A percentile compares a stretch with the other conserved stretches of the same genome.
phyloP scores from a whole-genome alignment of 2,329 filamentous ascomycete species.

The Talaromyces sp. region DNA sequence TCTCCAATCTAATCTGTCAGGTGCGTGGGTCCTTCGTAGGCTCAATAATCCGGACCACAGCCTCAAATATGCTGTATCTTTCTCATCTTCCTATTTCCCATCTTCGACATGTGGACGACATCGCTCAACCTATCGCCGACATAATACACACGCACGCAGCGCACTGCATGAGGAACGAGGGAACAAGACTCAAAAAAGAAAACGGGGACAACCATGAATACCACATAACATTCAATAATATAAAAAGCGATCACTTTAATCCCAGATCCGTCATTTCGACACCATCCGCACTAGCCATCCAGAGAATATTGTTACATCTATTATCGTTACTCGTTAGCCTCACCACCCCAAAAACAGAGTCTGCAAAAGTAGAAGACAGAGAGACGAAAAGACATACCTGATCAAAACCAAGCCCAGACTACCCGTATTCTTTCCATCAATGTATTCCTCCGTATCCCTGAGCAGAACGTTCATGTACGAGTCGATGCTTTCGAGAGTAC shows the following conservation, averaged over 20 bases:
- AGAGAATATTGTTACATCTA: conserved; percentile 96
- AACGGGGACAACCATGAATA: background rate
- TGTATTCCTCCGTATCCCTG: conserved; percentile 84
- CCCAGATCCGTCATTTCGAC: conserved; percentile 47
- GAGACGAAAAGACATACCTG: conserved; percentile 52
- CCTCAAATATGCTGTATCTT: background rate
- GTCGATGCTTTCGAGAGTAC: conserved; percentile 85
- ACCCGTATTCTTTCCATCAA: conserved; percentile 80
- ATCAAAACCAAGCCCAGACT: conserved; percentile 88
- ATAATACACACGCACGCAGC: background rate
- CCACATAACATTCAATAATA: background rate
- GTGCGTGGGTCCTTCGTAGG: background rate
- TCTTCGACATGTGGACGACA: background rate
- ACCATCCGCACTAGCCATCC: conserved; percentile 64
- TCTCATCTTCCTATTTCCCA: background rate
- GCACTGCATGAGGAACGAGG: background rate
- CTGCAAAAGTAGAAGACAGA: no score
- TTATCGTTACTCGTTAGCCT: no score
- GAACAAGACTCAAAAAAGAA: background rate
- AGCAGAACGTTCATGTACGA: conserved; percentile 99
- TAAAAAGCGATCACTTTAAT: conserved; percentile 27
- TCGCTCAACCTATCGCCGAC: background rate
- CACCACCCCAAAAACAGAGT: no score
- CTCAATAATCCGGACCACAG: background rate
- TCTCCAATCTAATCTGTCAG: background rate